phyloP scores from a whole-genome alignment of 140 eudicot genomes.

The Oenanthe javanica region DNA sequence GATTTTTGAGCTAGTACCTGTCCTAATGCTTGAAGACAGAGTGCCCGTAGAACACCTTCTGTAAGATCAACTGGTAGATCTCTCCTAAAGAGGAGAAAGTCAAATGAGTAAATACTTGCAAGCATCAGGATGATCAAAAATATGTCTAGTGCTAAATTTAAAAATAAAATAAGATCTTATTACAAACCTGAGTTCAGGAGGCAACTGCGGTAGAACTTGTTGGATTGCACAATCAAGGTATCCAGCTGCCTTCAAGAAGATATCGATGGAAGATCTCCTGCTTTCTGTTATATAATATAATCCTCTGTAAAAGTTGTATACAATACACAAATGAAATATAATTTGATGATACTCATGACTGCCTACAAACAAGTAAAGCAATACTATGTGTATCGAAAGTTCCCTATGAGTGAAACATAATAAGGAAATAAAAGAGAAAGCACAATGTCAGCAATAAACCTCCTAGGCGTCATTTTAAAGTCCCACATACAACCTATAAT shows the following conservation, averaged over 20 bases:
- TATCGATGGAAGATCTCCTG: constrained; percentile 79
- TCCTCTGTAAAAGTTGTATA: background rate
- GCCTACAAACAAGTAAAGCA: background rate
- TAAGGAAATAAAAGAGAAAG: background rate
- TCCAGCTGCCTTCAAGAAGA: constrained; percentile 90
- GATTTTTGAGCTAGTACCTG: constrained; percentile 45
- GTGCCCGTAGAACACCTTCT: constrained; percentile 89
- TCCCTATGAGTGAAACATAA: background rate
- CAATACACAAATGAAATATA: background rate
- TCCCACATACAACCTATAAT: background rate
- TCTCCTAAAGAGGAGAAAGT: constrained; percentile 40
- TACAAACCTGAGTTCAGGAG: constrained; percentile 66
- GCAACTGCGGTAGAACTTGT: constrained; percentile 75
- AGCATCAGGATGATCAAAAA: constrained; percentile 3
- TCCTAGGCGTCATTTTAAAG: background rate
- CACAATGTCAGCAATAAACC: background rate
- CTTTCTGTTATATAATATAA: constrained; percentile 42
- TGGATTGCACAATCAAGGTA: constrained; percentile 92
- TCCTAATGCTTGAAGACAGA: constrained; percentile 91
- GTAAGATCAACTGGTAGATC: constrained; percentile 86
- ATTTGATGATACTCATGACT: background rate
- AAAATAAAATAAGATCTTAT: background rate
- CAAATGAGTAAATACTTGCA: constrained; percentile 12
- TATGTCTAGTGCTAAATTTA: background rate
- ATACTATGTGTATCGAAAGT: background rate